Evolutionary conservation across 202 grass and related monocot species (phyloP).

Genomic region (Tripidium arundinaceum): DNA sequence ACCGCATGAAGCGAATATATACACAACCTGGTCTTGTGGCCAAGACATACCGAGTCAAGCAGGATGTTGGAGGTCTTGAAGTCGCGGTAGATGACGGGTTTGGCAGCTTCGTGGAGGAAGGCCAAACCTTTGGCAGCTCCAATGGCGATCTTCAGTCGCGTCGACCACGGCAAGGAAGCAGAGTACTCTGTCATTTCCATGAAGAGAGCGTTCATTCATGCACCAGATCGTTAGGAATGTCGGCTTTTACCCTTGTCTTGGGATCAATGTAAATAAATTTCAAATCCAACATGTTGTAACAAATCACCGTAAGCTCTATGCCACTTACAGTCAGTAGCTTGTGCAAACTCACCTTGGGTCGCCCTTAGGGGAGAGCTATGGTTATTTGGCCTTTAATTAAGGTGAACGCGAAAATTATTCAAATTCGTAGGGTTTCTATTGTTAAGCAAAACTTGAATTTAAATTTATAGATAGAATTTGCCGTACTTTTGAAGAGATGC

Average conservation of each 20-base stretch:
- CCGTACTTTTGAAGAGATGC: constrained; percentile 68
- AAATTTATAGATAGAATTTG: neutral
- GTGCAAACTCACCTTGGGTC: too few relatives aligned
- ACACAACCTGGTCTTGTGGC: neutral
- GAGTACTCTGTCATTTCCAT: constrained; percentile 36
- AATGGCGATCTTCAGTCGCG: constrained; percentile 53
- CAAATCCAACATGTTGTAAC: too few relatives aligned
- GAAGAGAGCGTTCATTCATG: neutral
- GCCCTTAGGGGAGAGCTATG: too few relatives aligned
- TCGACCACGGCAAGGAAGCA: constrained; percentile 44
- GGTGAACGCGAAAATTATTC: too few relatives aligned
- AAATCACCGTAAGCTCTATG: too few relatives aligned
- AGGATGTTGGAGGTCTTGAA: constrained; percentile 73
- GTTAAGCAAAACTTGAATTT: neutral
- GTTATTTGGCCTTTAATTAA: too few relatives aligned
- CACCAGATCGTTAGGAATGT: neutral
- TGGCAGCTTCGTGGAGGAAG: constrained; percentile 59
- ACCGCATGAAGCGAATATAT: neutral
- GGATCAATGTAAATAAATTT: neutral
- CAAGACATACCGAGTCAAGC: constrained; percentile 49
- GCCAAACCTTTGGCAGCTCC: constrained; percentile 61
- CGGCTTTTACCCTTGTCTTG: too few relatives aligned
- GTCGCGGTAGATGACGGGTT: constrained; percentile 62
- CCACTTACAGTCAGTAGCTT: too few relatives aligned
- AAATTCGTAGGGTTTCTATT: neutral